These are phyloP conservation scores for Withania somnifera DNA, from an alignment of 305 asterid genomes.

Conservation along the genomic window DNA sequence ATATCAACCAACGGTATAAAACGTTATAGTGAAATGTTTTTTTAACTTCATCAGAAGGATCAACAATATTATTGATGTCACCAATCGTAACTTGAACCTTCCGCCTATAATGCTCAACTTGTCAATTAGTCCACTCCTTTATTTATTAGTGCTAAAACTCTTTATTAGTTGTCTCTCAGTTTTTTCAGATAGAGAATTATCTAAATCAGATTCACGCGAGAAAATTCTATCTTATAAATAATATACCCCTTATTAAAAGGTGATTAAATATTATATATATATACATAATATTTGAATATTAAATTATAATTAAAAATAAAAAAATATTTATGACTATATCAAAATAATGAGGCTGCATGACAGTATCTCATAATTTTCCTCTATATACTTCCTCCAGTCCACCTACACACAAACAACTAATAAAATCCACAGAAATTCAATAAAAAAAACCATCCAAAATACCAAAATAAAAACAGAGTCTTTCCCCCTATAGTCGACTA, in stretches of 20 bases:
- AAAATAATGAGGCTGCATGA: not conserved
- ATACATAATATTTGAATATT: too few species aligned
- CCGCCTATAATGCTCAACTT: too few species aligned
- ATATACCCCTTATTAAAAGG: not conserved
- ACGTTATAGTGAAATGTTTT: too few species aligned
- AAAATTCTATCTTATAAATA: too few species aligned
- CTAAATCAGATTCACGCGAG: not conserved
- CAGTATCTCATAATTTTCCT: not conserved
- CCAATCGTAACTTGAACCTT: too few species aligned
- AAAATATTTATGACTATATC: not conserved
- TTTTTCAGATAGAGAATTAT: not conserved
- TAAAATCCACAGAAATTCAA: not conserved
- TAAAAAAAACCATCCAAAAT: not conserved
- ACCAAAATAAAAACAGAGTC: not conserved
- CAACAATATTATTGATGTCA: too few species aligned
- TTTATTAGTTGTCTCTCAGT: not conserved
- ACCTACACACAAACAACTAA: not conserved
- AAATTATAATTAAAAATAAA: too few species aligned
- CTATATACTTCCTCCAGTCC: not conserved
- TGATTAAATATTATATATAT: not conserved
- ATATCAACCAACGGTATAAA: too few species aligned
- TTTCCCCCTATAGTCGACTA: not conserved
- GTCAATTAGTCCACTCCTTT: too few species aligned
- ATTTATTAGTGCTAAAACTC: not conserved
- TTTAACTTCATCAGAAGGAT: too few species aligned